phyloP scores from a whole-genome alignment of 2,329 filamentous ascomycete species.

The Sordariomycetes sp. region DNA sequence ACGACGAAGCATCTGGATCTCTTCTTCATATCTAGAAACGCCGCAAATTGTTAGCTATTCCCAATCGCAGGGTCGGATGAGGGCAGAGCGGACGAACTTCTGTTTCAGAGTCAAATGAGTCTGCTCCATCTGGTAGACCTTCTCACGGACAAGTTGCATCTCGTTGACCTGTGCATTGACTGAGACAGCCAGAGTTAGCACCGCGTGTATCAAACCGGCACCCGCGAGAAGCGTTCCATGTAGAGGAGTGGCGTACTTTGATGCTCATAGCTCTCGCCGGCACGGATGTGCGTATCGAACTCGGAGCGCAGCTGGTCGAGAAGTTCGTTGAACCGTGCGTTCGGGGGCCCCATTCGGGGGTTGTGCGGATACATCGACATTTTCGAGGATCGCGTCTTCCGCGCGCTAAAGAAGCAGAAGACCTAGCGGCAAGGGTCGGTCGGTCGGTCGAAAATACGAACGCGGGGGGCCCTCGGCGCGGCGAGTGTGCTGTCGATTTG shows the following conservation, averaged over 20 bases:
- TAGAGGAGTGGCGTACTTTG: constrained; percentile 56
- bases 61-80: neutral
- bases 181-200: constrained; percentile 21
- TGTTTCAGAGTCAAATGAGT: constrained; percentile 77
- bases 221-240: neutral
- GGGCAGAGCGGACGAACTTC: constrained; percentile 43
- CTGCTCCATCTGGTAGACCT: constrained; percentile 88
- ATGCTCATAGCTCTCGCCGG: constrained; percentile 79
- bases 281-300: constrained; percentile 73
- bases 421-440: no score
- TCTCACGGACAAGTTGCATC: constrained; percentile 86
- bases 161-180: constrained; percentile 86
- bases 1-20: constrained; percentile 71
- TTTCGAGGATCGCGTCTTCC: neutral
- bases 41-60: neutral
- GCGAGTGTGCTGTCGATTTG: neutral
- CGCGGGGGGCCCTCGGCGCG: neutral
- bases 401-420: neutral
- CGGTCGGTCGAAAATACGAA: neutral
- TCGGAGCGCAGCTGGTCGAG: constrained; percentile 83
- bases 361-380: constrained; percentile 10
- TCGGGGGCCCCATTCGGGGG: constrained; percentile 9
- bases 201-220: neutral
- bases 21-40: constrained; percentile 71
- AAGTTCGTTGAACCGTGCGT: constrained; percentile 67